These are phyloP conservation scores for Colletotrichum graminicola DNA, from an alignment of 2,329 filamentous ascomycete genomes.

Conservation along the genomic window DNA sequence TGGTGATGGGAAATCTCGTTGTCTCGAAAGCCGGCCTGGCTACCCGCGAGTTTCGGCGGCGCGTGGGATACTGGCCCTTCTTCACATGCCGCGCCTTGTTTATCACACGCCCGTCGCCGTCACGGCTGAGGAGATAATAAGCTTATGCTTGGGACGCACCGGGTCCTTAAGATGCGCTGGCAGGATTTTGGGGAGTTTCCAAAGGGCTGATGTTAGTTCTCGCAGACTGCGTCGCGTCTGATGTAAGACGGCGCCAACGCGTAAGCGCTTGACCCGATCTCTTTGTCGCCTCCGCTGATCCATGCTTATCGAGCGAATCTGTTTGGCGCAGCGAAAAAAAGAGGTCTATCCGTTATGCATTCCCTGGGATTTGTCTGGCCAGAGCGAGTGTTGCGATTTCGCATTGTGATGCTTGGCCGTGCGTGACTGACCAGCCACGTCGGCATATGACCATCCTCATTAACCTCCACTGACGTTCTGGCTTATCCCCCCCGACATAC, in stretches of 20 bases:
- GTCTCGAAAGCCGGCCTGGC: neutral
- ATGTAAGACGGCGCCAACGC: conserved; percentile 36
- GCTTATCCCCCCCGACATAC: neutral
- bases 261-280: conserved; percentile 32
- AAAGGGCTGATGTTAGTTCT: neutral
- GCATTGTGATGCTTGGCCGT: neutral
- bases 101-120: neutral
- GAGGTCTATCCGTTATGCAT: neutral
- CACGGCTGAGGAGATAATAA: neutral
- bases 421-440: conserved; percentile 3
- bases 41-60: neutral
- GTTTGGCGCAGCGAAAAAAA: conserved; percentile 6
- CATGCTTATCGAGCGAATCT: neutral
- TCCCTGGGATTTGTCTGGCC: neutral
- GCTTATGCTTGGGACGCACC: neutral
- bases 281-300: neutral
- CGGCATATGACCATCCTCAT: neutral
- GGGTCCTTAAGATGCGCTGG: conserved; percentile 21
- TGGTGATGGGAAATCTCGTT: neutral
- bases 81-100: conserved; percentile 8
- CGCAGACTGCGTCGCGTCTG: conserved; percentile 7
- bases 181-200: neutral
- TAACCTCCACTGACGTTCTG: neutral
- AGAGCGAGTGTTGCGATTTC: neutral
- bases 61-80: conserved; percentile 1